These are phyloP conservation scores for Globisporangium solare DNA, from an alignment of 352 stramenopile species.

Conservation along the genomic window DNA sequence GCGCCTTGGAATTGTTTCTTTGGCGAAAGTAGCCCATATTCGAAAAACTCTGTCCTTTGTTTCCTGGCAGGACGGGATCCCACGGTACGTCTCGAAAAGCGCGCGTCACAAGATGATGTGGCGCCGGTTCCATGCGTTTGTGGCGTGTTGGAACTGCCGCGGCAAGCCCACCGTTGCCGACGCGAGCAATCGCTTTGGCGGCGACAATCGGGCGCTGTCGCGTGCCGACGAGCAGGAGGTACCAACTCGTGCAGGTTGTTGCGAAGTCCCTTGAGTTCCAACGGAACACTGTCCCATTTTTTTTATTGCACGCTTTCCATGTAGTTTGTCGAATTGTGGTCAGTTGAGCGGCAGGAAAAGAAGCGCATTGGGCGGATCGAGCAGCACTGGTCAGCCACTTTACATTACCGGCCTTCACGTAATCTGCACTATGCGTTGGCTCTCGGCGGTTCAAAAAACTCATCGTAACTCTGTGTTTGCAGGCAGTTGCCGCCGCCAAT, in stretches of 20 bases:
- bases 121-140: conserved; percentile 68
- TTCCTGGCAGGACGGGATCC: conserved; percentile 42
- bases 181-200: background rate
- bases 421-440: background rate
- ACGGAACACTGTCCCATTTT: too few relatives aligned
- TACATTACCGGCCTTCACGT: background rate
- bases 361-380: conserved; percentile 42
- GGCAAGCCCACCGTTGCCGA: conserved; percentile 36
- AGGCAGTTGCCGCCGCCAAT: conserved; percentile 50
- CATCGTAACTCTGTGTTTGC: too few relatives aligned
- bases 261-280: background rate
- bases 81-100: conserved; percentile 51
- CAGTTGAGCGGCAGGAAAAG: conserved; percentile 34
- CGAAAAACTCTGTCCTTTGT: background rate
- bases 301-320: background rate
- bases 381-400: conserved; percentile 43
- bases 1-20: too few relatives aligned
- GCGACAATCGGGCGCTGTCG: background rate
- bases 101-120: conserved; percentile 43
- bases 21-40: background rate
- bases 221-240: conserved; percentile 21
- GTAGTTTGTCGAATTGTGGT: conserved; percentile 68
- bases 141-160: conserved; percentile 62
- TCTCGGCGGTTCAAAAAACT: background rate
- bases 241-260: background rate